Evolutionary conservation across 2,329 filamentous ascomycete species (phyloP), one percentile per base, ranked within the genome.

Genomic region (Beauveria scarabaeidicola): DNA sequence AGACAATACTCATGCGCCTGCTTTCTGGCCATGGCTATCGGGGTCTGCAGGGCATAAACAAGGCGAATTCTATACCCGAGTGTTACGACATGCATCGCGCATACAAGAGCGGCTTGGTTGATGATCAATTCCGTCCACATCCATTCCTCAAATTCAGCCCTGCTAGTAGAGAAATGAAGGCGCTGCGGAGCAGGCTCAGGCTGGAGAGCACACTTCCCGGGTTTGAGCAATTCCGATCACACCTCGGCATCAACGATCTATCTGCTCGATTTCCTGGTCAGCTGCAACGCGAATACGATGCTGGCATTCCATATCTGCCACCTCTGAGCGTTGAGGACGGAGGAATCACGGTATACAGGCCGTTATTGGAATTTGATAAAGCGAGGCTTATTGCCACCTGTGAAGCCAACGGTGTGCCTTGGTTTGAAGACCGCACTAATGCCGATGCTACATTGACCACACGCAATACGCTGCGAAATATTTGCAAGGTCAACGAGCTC

Each of bases 391-490:
- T 87, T 47, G 83, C 84, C 1, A 91, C 90, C 0, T 97, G 93
- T 68, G 72, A 86, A 62, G 77, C 81, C n/a, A 81, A 86, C 64
- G 73, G 78, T 0, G 74, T 95, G 10, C 74, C 76, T 0, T 97
- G 90, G 88, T 89, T 91, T 63, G 90, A 94, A 69, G 94, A 99
- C 69, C 75, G 78, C 46, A 97, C 92, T 1, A 99, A 99, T 68
- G 72, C 78, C 17, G 88, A 97, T 66, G 80, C 78, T 9, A 91
- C 86, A 0, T 74, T 95, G 61, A 96, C 94, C 0, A 74, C 80
- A 48, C 83, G 94, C 41, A 99, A 99, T 67, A 86, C 93, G 0
- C 78, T 97, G 41, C 84, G 93, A 36, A 76, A 88, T 69, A 70
- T 96, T 47, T 78, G 83, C 21, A 74, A 77, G 27, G 73, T 80